Percentiles rank a stretch among this genome's conserved stretches.
phyloP scores from a whole-genome alignment of 2,329 filamentous ascomycete genomes.

The Triangularia verruculosa region DNA sequence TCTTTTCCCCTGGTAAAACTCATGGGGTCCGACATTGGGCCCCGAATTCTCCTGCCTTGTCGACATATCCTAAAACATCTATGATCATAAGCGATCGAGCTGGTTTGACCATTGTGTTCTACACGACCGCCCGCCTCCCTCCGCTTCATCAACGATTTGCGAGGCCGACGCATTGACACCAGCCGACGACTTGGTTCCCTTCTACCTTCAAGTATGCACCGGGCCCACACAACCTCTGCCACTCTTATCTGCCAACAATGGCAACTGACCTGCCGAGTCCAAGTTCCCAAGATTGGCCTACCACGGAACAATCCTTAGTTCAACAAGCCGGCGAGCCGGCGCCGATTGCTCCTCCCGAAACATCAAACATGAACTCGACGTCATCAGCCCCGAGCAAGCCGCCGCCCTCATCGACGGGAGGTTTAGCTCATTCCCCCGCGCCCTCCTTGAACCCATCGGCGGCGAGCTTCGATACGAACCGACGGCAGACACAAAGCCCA shows the following conservation, averaged over 20 bases:
- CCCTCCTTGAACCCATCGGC: slow-evolving; percentile 40
- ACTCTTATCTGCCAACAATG: neutral
- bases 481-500: slow-evolving; percentile 42
- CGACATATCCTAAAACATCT: slow-evolving; percentile 9
- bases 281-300: neutral
- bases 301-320: neutral
- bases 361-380: slow-evolving; percentile 35
- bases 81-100: neutral
- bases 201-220: neutral
- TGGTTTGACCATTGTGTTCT: neutral
- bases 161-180: neutral
- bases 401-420: slow-evolving; percentile 45
- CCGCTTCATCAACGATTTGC: neutral
- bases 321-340: neutral
- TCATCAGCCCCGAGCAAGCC: slow-evolving; percentile 49
- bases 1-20: slow-evolving; percentile 13
- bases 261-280: neutral
- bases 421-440: slow-evolving; percentile 41
- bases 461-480: slow-evolving; percentile 49
- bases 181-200: neutral
- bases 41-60: slow-evolving; percentile 11
- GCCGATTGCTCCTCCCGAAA: neutral
- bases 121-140: neutral
- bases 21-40: slow-evolving; percentile 27
- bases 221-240: neutral